A percentile compares a stretch with the other conserved stretches of the same genome.
Conservation (phyloP, 1,284 basidiomycete species). For the Psilocybe mexicana region DNA sequence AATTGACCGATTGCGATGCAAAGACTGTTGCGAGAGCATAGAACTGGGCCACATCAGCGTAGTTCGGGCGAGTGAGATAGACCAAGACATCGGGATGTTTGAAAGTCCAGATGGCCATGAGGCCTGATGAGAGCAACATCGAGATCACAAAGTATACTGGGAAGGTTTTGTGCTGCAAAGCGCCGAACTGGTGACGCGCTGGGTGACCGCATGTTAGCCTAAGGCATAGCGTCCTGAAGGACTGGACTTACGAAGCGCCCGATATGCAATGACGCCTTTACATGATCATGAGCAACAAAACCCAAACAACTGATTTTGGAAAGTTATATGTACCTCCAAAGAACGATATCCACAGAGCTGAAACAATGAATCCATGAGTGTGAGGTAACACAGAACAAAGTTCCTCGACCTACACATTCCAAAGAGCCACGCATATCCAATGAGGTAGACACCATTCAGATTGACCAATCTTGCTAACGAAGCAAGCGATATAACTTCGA, state of each 20-base stretch:
- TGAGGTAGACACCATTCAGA: slow-evolving; percentile 49
- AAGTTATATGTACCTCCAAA: slow-evolving; percentile 50
- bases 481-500: slow-evolving; percentile 40
- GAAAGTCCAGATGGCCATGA: slow-evolving; percentile 64
- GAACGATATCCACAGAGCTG: slow-evolving; percentile 68
- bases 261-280: slow-evolving; percentile 59
- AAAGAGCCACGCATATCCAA: slow-evolving; percentile 62
- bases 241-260: slow-evolving; percentile 49
- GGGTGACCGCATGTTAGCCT: neutral
- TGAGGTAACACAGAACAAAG: neutral
- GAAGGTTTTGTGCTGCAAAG: slow-evolving; percentile 73
- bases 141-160: slow-evolving; percentile 75
- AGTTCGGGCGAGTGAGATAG: slow-evolving; percentile 46
- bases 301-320: neutral
- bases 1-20: slow-evolving; percentile 55
- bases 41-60: slow-evolving; percentile 71
- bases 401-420: slow-evolving; percentile 62
- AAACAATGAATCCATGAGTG: neutral
- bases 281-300: neutral
- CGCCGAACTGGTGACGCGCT: slow-evolving; percentile 76
- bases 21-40: slow-evolving; percentile 58
- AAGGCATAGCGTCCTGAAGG: neutral
- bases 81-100: slow-evolving; percentile 63
- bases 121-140: slow-evolving; percentile 51
- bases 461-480: slow-evolving; percentile 44